These are phyloP conservation scores for Apiotrichum gracile DNA, from an alignment of 1,284 basidiomycete species.

Conservation along the genomic window DNA sequence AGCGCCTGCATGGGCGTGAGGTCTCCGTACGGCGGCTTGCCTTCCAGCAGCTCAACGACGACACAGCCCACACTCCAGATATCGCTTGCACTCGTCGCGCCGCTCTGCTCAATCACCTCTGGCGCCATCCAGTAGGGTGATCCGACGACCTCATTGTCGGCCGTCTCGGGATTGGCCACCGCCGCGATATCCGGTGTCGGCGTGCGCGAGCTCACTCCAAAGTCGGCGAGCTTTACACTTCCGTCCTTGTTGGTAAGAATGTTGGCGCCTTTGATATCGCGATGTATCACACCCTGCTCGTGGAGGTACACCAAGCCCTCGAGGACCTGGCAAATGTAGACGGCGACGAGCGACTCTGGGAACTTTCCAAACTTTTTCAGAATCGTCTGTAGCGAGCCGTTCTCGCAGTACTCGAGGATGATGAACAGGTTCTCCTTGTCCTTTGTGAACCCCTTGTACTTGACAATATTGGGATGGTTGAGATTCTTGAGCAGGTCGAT, in stretches of 20 bases:
- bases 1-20: slow-evolving; percentile 97
- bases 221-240: slow-evolving; percentile 90
- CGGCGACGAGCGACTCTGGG: slow-evolving; percentile 89
- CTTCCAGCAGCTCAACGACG: slow-evolving; percentile 92
- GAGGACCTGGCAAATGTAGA: slow-evolving; percentile 86
- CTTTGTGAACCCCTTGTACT: slow-evolving; percentile 94
- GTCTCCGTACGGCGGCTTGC: slow-evolving; percentile 91
- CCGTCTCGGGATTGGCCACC: slow-evolving; percentile 6
- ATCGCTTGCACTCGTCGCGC: slow-evolving; percentile 92
- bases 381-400: slow-evolving; percentile 90
- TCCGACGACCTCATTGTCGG: slow-evolving; percentile 83
- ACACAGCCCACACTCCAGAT: slow-evolving; percentile 97
- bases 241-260: slow-evolving; percentile 98
- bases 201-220: slow-evolving; percentile 71
- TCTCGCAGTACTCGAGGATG: slow-evolving; percentile 95
- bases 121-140: slow-evolving; percentile 99
- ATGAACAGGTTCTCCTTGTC: slow-evolving; percentile 92
- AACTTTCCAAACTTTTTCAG: slow-evolving; percentile 97
- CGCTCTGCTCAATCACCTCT: slow-evolving; percentile 94
- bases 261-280: slow-evolving; percentile 97
- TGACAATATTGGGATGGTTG: slow-evolving; percentile 89
- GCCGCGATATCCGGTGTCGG: slow-evolving; percentile 17
- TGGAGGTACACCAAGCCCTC: slow-evolving; percentile 91
- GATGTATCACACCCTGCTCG: slow-evolving; percentile 89
- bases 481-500: slow-evolving; percentile 97